These are phyloP conservation scores for Fomitopsis serialis DNA, from an alignment of 768 basidiomycete genomes.

Conservation along the genomic window DNA sequence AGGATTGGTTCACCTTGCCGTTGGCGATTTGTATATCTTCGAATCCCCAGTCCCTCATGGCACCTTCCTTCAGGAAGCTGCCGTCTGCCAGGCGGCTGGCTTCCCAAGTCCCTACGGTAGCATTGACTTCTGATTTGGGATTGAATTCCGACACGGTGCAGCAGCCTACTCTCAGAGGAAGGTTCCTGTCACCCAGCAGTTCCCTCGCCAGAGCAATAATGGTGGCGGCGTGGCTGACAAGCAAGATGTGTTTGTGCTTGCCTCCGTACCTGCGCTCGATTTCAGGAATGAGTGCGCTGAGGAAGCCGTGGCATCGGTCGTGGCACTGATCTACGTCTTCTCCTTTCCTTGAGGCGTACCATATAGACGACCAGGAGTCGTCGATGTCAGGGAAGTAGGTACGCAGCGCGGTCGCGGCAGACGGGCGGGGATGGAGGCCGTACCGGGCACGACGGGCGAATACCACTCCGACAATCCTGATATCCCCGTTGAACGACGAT, in stretches of 20 bases:
- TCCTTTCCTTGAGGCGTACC: constrained; percentile 67
- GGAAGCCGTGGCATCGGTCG: constrained; percentile 47
- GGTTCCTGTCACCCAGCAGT: constrained; percentile 45
- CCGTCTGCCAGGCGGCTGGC: constrained; percentile 47
- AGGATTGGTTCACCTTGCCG: constrained; percentile 53
- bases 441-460: constrained; percentile 58
- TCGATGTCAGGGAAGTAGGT: constrained; percentile 58
- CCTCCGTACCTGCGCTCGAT: constrained; percentile 40
- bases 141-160: constrained; percentile 62
- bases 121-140: constrained; percentile 23
- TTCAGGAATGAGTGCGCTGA: constrained; percentile 44
- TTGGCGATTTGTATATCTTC: constrained; percentile 59
- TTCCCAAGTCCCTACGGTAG: constrained; percentile 41
- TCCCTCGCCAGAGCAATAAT: constrained; percentile 58
- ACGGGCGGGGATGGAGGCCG: constrained; percentile 74
- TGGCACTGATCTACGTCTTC: constrained; percentile 64
- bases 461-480: constrained; percentile 77
- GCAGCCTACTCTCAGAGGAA: constrained; percentile 66
- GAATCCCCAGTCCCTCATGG: constrained; percentile 75
- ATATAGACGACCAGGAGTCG: constrained; percentile 56
- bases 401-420: constrained; percentile 46
- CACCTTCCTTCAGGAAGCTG: constrained; percentile 50
- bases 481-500: neutral
- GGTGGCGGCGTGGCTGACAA: constrained; percentile 76
- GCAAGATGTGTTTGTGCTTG: constrained; percentile 46